Conservation (phyloP, 352 stramenopile species). For the Phytophthora macrochlamydospora region DNA sequence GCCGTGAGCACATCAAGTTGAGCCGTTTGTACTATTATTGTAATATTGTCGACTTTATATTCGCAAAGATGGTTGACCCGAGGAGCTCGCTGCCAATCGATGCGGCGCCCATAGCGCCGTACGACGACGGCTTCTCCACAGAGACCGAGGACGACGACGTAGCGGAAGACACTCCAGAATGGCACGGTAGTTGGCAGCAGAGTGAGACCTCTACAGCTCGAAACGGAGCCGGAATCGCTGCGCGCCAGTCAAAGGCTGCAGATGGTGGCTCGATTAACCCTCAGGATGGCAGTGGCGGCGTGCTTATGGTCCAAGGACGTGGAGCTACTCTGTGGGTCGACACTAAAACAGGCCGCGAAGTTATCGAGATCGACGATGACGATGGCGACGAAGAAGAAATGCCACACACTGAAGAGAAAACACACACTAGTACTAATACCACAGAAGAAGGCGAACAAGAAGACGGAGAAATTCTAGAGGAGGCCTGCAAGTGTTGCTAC, state of each 20-base stretch:
- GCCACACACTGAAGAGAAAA: not conserved
- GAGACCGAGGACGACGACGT: slow-evolving; percentile 30
- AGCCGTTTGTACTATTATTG: too few species aligned
- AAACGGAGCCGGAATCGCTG: not conserved
- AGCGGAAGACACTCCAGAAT: not conserved
- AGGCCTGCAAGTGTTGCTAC: slow-evolving; percentile 15
- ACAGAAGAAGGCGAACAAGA: slow-evolving; percentile 13
- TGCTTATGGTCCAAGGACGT: not conserved
- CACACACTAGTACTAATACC: not conserved
- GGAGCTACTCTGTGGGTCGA: not conserved
- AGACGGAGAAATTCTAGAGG: slow-evolving; percentile 11
- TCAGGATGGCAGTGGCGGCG: not conserved
- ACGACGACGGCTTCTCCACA: slow-evolving; percentile 39
- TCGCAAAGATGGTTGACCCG: slow-evolving; percentile 18
- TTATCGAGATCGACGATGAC: not conserved
- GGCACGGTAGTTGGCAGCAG: not conserved
- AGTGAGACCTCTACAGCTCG: not conserved
- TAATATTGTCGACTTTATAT: not conserved
- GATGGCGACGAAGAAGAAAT: not conserved
- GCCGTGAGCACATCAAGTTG: too few species aligned
- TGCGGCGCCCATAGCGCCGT: slow-evolving; percentile 18
- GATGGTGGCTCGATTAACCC: not conserved
- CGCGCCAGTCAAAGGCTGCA: slow-evolving; percentile 11
- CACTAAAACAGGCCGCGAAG: not conserved
- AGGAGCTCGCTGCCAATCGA: slow-evolving; percentile 22